phyloP scores from a whole-genome alignment of 176 grass and related monocot genomes.

The Tuctoria greenei region DNA sequence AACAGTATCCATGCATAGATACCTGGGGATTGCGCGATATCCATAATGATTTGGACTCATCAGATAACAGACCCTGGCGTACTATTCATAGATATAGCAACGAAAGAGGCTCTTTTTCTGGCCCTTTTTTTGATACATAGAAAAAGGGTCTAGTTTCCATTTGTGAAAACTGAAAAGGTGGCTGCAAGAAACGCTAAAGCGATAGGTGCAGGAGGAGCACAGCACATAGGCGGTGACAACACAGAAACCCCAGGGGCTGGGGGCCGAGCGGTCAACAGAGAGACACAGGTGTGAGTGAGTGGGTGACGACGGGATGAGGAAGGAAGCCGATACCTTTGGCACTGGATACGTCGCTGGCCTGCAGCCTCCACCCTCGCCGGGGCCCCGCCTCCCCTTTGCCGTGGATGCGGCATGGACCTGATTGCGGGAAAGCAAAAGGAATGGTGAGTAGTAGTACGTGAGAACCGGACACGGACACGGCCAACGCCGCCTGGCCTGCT shows the following conservation, averaged over 20 bases:
- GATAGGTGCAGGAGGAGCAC: background rate
- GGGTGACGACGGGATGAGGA: background rate
- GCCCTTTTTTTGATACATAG: background rate
- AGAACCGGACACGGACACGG: background rate
- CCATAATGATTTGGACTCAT: background rate
- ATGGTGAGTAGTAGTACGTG: background rate
- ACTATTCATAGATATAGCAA: background rate
- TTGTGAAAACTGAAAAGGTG: background rate
- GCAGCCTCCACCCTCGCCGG: slow-evolving; percentile 1
- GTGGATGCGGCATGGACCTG: slow-evolving; percentile 30
- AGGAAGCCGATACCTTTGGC: slow-evolving; percentile 29
- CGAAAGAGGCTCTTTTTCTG: background rate
- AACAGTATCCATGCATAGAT: background rate
- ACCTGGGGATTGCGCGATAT: slow-evolving; percentile 7
- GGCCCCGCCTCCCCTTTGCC: slow-evolving; percentile 23
- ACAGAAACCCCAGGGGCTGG: background rate
- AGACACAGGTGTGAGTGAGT: no score
- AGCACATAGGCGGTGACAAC: background rate
- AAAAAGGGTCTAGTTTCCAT: background rate
- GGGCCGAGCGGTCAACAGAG: no score
- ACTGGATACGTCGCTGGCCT: slow-evolving; percentile 23
- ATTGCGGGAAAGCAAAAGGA: background rate
- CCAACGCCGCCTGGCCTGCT: no score
- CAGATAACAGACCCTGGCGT: background rate
- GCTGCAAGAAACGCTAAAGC: background rate